Base-by-base conservation (phyloP, 768 basidiomycete genomes). In the Lactarius indigo region DNA sequence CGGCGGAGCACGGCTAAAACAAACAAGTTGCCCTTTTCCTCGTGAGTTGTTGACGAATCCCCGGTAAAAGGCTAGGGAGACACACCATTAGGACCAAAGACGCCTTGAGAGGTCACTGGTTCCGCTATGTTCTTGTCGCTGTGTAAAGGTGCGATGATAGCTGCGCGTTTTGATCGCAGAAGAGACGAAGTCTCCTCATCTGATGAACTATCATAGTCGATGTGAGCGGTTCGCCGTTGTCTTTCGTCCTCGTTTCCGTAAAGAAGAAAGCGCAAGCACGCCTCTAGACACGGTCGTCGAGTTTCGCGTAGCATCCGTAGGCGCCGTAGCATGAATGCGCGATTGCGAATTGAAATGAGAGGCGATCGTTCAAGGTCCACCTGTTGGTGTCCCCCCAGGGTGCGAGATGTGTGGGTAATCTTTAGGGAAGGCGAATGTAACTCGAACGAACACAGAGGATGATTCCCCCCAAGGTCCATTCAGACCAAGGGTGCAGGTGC, bases 381-480 rank as follows among this genome's bases (percentile, higher is more conserved):
- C 12, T n/a, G 81, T 80, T 0, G 92, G 91, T 0, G 83, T 87
- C 23, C 88, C 85, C 12, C 84, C 80, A 1, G 92, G 91, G 71
- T 87, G 79, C 1, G 69, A 70, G 0, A 82, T 81, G 7, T 85
- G 81, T 0, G 92, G 90, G 73, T 98, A 98, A 52, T 85, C 85
- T 28, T 85, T 82, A 0, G 96, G 95, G 72, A 98, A 98, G 1
- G 85, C 88, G 78, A 97, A 96, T 1, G 91, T 89, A 31, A 96
- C 84, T 1, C 96, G 88, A 65, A 95, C 87, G 77, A 93, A 95
- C 8, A 90, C 90, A 23, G 88, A 89, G 13, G 88, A 89, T 0
- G 83, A 85, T 64, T 89, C 90, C n/a, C 91, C 93, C 94, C 94
- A 96, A 2, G 94, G 94, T 2, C 92, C 92, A 69, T 92, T 87